Percentiles rank a stretch among this genome's conserved stretches.
Evolutionary conservation across 352 stramenopile genomes (phyloP).

Genomic region (Phytophthora meadii): DNA sequence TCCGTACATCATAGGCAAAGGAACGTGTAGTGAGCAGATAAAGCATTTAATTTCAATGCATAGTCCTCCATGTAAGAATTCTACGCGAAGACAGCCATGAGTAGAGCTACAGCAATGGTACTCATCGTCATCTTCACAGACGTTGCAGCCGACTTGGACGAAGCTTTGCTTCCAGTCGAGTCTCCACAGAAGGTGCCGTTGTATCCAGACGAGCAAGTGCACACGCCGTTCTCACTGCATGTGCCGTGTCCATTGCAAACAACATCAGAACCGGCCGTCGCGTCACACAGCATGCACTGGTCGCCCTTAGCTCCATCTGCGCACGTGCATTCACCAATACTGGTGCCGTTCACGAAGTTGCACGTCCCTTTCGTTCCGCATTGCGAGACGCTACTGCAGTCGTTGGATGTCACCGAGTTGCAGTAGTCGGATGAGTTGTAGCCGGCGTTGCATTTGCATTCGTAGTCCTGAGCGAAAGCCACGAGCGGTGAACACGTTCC

Average conservation of each 20-base stretch:
- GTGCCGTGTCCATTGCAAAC: slow-evolving; percentile 63
- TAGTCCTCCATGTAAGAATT: slow-evolving; percentile 3
- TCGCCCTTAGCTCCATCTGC: slow-evolving; percentile 57
- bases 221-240: slow-evolving; percentile 51
- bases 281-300: slow-evolving; percentile 73
- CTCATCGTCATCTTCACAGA: slow-evolving; percentile 21
- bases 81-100: slow-evolving; percentile 43
- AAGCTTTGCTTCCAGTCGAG: slow-evolving; percentile 20
- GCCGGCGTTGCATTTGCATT: slow-evolving; percentile 80
- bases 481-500: slow-evolving; percentile 71
- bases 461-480: slow-evolving; percentile 68
- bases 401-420: slow-evolving; percentile 56
- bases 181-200: slow-evolving; percentile 67
- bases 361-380: slow-evolving; percentile 70
- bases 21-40: slow-evolving; percentile 22
- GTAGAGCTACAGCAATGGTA: slow-evolving; percentile 18
- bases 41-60: slow-evolving; percentile 22
- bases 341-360: slow-evolving; percentile 32
- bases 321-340: slow-evolving; percentile 57
- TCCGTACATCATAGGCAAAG: background rate
- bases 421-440: slow-evolving; percentile 70
- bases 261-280: slow-evolving; percentile 24
- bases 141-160: slow-evolving; percentile 17
- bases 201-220: slow-evolving; percentile 67
- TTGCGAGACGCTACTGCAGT: slow-evolving; percentile 77